phyloP scores from a whole-genome alignment of 768 basidiomycete genomes.

The Kwoniella pini region DNA sequence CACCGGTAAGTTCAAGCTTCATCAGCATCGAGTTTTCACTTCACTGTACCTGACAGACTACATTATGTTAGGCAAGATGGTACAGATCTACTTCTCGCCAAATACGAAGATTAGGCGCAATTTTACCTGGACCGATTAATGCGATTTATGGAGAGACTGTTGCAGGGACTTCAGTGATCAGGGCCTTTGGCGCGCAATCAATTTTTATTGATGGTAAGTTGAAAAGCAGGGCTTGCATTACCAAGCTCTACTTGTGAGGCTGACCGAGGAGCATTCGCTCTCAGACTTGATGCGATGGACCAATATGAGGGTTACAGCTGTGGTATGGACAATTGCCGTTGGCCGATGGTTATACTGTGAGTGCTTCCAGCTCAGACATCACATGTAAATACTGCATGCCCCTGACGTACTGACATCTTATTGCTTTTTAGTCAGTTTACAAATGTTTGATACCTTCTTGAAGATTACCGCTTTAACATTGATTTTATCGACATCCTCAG shows the following conservation, averaged over 20 bases:
- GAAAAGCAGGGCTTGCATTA: not conserved
- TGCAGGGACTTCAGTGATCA: constrained; percentile 41
- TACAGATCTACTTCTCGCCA: constrained; percentile 33
- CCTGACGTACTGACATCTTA: not conserved
- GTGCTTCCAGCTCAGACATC: not conserved
- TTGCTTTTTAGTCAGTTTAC: constrained; percentile 19
- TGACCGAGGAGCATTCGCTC: constrained; percentile 13
- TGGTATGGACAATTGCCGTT: constrained; percentile 20
- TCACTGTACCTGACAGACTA: too few relatives aligned
- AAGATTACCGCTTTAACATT: constrained; percentile 24
- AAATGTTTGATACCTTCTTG: constrained; percentile 28
- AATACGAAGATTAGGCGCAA: constrained; percentile 26
- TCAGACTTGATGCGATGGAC: constrained; percentile 22
- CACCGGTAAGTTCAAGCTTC: constrained; percentile 25
- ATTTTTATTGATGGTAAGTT: constrained; percentile 32
- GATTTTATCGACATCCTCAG: constrained; percentile 17
- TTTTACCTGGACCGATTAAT: constrained; percentile 41
- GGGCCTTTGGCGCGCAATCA: constrained; percentile 42
- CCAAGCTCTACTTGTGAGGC: too few relatives aligned
- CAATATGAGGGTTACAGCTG: constrained; percentile 28
- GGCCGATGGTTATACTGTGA: constrained; percentile 33
- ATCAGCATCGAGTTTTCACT: too few relatives aligned
- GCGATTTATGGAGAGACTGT: constrained; percentile 45
- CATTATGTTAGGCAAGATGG: constrained; percentile 23
- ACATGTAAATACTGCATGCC: too few relatives aligned